Base-by-base conservation (phyloP, 1,284 basidiomycete species). In the Marasmius oreades region DNA sequence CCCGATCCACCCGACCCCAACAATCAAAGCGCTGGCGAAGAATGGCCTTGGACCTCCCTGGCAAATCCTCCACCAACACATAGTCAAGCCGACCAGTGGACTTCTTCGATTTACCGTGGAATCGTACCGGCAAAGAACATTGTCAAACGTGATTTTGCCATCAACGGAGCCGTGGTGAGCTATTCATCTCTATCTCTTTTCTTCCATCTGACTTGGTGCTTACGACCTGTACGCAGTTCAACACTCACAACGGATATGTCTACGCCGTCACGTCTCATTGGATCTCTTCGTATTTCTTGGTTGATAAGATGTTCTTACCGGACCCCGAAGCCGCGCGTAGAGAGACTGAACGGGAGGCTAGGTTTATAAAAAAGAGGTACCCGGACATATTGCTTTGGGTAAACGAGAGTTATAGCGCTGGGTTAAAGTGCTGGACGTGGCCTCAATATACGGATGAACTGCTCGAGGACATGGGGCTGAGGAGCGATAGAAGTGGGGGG, bases 41-140 rank as follows among this genome's bases (percentile, higher is more conserved):
- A 62, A 51, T 76, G 75, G 73, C 58, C 66, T 12, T 77, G 74
- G 59, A 65, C 62, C 6, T 69, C 70, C 1, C 62, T 75, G 14
- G 51, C 43, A 2, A 60, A 70, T 50, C 69, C 63, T 39, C 66
- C 68, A 10, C 47, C 58, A 20, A 31, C 28, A 31, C 58, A 57
- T 28, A 59, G 62, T 3, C 61, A 66, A 5, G 53, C 60, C 16
- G 63, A 66, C 5, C 66, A 66, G 37, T 76, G 66, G 69, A 62
- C 69, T 18, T 71, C 78, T 0, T 71, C 74, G 1, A 73, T 85
- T 3, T 82, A 84, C 62, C 75, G 82, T 12, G 82, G 82, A 5
- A 64, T 85, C 5, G 77, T 85, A 1, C 84, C 84, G 0, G 77
- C 76, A 5, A 80, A 77, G 61, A 84, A 80, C 59, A 76, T 86